These are phyloP conservation scores for Penicillium sp. DNA, from an alignment of 2,329 filamentous ascomycete genomes.

Conservation along the genomic window DNA sequence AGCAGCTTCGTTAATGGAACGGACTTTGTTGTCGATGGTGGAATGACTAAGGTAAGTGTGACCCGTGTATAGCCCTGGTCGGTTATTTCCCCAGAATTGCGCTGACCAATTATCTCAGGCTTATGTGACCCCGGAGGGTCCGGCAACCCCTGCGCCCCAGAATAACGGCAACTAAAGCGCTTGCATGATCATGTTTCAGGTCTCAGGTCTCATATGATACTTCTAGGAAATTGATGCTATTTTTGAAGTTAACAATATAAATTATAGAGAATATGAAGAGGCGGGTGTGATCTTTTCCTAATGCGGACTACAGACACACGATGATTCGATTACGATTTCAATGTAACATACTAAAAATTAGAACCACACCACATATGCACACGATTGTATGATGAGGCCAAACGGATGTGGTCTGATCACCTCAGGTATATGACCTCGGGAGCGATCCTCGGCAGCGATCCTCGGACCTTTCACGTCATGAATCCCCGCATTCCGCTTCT, in stretches of 20 bases:
- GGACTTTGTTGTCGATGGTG: slow-evolving; percentile 94
- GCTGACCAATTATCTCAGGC: slow-evolving; percentile 48
- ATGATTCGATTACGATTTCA: slow-evolving; percentile 1
- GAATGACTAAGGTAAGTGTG: slow-evolving; percentile 66
- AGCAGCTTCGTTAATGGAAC: slow-evolving; percentile 85
- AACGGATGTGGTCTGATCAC: neutral
- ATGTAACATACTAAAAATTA: neutral
- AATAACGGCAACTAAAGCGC: slow-evolving; percentile 41
- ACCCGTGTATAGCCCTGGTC: neutral
- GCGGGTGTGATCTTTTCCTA: neutral
- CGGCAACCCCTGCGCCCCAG: slow-evolving; percentile 54
- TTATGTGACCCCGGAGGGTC: slow-evolving; percentile 67
- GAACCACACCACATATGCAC: neutral
- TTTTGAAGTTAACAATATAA: neutral
- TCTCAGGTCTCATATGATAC: neutral
- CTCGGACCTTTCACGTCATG: slow-evolving; percentile 5
- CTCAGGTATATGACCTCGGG: neutral
- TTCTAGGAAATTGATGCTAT: neutral
- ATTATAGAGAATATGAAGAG: neutral
- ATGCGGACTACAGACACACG: neutral
- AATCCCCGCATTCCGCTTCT: slow-evolving; percentile 1
- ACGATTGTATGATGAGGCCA: slow-evolving; percentile 1
- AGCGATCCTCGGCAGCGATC: neutral
- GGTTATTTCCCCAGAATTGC: slow-evolving; percentile 1
- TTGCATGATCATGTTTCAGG: neutral